A percentile compares a stretch with the other conserved stretches of the same genome.
Conservation (phyloP, 2,329 filamentous ascomycete genomes). For the Fusarium sp. region DNA sequence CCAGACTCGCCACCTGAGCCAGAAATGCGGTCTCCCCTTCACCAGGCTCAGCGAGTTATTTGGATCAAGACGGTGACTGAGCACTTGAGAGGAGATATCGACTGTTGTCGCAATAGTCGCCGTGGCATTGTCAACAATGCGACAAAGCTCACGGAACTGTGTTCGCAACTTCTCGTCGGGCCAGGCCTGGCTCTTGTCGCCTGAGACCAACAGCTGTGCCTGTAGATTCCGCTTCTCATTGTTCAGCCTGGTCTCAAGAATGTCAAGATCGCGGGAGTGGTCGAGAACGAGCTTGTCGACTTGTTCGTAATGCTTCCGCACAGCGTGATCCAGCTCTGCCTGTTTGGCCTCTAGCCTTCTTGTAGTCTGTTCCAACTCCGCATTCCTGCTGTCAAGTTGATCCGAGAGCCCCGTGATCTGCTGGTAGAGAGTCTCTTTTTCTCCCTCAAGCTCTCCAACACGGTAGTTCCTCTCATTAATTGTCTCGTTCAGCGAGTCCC, state of each 20-base stretch:
- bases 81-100: neutral
- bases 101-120: neutral
- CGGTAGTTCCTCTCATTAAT: neutral
- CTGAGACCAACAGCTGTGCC: neutral
- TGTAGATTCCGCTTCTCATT: neutral
- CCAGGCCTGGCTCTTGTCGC: conserved; percentile 2
- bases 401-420: neutral
- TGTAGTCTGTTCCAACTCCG: neutral
- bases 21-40: neutral
- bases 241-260: neutral
- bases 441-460: neutral
- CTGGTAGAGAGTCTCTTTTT: neutral
- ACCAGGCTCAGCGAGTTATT: neutral
- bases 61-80: neutral
- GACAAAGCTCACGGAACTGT: neutral
- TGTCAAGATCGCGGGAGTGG: neutral
- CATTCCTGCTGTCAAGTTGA: neutral
- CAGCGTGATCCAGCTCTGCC: neutral
- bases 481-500: neutral
- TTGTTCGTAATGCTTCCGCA: neutral
- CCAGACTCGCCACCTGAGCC: neutral
- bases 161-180: neutral
- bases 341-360: neutral
- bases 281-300: neutral
- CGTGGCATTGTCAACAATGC: neutral